Base-by-base conservation (phyloP, 2,329 filamentous ascomycete species). In the Aspergillus aculeatinus region DNA sequence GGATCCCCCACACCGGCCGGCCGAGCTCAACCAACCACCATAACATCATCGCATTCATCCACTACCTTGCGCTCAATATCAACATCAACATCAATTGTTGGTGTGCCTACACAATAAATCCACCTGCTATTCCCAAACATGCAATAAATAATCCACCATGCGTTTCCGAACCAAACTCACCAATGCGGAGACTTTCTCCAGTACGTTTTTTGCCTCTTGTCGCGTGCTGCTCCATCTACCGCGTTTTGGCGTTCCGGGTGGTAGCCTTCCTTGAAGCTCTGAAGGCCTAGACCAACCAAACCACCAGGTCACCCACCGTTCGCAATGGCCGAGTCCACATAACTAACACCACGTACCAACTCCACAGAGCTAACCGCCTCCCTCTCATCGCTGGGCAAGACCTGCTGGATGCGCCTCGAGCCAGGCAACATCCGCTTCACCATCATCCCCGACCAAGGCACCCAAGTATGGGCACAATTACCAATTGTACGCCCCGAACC, bases 401-500 rank as follows among this genome's bases (percentile, higher is more conserved):
- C 96, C 63, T 92, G 91, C 50, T 96, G 93, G 92, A 83, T 96
- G 64, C 90, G 92, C 66, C 85, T 99, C 35, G 91, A 94, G 78
- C 87, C 96, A 78, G 88, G 93, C 60, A 88, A 89, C 58, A 88
- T 94, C 59, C 92, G 93, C 68, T 96, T 99, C 79, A 98, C 95
- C 61, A 91, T 98, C 70, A 94, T 98, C 63, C 93, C 95, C 0
- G 92, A 97, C 73, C 89, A 91, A 70, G 94, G 95, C 61, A 96
- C 92, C 9, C 94, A 98, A 82, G 94, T 98, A 57, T 99, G 95
- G 95, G 91, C 92, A 83, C 93, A 83, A 73, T 88, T 87, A 49
- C 63, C 67, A 48, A 67, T 72, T 53, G 77, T 78, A 72, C 51
- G 76, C 70, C 27, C 27, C 27, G 27, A 29, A 27, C 9, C 12